phyloP scores from a whole-genome alignment of 169 alveolate genomes.

The Cryptosporidium viatorum region DNA sequence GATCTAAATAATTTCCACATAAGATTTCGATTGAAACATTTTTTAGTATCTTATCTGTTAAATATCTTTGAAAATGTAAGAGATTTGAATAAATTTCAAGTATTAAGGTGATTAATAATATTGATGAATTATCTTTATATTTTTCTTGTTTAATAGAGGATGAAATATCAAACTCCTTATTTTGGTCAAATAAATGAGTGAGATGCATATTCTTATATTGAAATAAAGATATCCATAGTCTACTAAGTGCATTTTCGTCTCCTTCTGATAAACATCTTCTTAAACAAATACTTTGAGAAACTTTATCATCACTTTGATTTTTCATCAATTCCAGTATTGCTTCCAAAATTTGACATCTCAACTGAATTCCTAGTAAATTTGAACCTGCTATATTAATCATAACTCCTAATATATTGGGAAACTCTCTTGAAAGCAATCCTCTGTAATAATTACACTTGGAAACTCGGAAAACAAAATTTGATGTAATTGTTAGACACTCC shows the following conservation, averaged over 20 bases:
- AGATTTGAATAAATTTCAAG: constrained; percentile 37
- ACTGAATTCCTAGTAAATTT: neutral
- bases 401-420: constrained; percentile 25
- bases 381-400: constrained; percentile 44
- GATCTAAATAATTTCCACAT: constrained; percentile 13
- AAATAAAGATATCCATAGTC: constrained; percentile 45
- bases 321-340: constrained; percentile 24
- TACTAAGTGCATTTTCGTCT: neutral
- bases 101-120: constrained; percentile 4
- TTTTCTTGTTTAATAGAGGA: neutral
- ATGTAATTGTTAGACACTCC: constrained; percentile 21
- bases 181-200: neutral
- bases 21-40: constrained; percentile 5
- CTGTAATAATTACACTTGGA: constrained; percentile 6
- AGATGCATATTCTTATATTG: neutral
- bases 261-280: constrained; percentile 14
- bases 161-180: neutral
- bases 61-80: constrained; percentile 33
- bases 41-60: constrained; percentile 10
- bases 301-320: neutral
- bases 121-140: neutral
- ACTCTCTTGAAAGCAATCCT: constrained; percentile 17
- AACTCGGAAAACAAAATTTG: constrained; percentile 4
- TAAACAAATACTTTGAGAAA: constrained; percentile 31
- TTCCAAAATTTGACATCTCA: constrained; percentile 35